These are phyloP conservation scores for Herpotrichia juniperi DNA, from an alignment of 2,329 filamentous ascomycete genomes.

Conservation along the genomic window DNA sequence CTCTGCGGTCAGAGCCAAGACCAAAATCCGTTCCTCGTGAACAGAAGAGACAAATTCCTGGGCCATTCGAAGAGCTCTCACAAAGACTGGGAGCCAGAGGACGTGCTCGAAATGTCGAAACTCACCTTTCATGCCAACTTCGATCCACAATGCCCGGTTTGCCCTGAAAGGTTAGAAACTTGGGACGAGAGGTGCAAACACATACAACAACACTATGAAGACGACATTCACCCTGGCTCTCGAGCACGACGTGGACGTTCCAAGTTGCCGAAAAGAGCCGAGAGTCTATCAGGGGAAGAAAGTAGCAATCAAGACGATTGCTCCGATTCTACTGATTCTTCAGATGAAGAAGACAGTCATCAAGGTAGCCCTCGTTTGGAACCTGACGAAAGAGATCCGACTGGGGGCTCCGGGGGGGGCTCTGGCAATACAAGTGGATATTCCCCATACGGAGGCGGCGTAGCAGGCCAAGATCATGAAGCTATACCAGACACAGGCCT, in stretches of 20 bases:
- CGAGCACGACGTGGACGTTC: not conserved
- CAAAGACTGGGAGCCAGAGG: slow-evolving; percentile 12
- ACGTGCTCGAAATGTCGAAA: slow-evolving; percentile 20
- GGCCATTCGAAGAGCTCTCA: slow-evolving; percentile 25
- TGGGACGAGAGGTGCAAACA: slow-evolving; percentile 33
- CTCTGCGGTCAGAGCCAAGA: slow-evolving; percentile 16
- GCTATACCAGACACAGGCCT: not conserved
- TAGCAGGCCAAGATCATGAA: not conserved
- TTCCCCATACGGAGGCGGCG: not conserved
- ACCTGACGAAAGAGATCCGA: slow-evolving; percentile 4
- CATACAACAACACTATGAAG: slow-evolving; percentile 27
- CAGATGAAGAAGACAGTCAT: slow-evolving; percentile 11
- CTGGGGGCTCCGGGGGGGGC: slow-evolving; percentile 12
- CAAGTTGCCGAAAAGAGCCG: not conserved
- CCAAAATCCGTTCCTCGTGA: slow-evolving; percentile 23
- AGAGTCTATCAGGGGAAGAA: slow-evolving; percentile 10
- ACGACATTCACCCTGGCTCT: slow-evolving; percentile 5
- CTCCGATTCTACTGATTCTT: slow-evolving; percentile 7
- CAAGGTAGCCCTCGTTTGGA: not conserved
- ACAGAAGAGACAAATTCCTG: slow-evolving; percentile 31
- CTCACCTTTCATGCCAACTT: slow-evolving; percentile 19
- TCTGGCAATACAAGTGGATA: slow-evolving; percentile 4
- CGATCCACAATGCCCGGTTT: slow-evolving; percentile 19
- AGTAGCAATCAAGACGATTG: not conserved
- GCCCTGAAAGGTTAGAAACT: slow-evolving; percentile 9